Conservation (phyloP, 495 filamentous ascomycete species). For the Viridothelium virens region DNA sequence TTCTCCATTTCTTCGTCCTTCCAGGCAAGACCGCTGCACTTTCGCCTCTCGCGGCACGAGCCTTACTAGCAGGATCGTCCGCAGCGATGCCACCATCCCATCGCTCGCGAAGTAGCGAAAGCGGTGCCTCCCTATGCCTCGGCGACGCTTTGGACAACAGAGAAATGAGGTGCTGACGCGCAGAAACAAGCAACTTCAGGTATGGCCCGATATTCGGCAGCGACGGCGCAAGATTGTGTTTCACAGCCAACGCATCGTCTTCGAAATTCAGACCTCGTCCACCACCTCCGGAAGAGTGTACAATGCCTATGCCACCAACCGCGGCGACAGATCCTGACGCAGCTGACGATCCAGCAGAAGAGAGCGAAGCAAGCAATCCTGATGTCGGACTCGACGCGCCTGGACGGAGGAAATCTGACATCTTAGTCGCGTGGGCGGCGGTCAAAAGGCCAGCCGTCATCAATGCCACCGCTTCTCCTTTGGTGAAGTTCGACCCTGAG, state of each 20-base stretch:
- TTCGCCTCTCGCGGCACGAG: constrained; percentile 60
- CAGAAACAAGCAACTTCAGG: constrained; percentile 58
- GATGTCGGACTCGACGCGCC: constrained; percentile 40
- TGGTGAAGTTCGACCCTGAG: constrained; percentile 40
- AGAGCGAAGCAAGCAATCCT: constrained; percentile 45
- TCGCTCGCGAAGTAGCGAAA: constrained; percentile 59
- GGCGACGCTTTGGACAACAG: constrained; percentile 53
- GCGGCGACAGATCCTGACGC: constrained; percentile 58
- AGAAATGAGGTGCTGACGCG: constrained; percentile 57
- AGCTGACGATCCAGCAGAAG: constrained; percentile 44
- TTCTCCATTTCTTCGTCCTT: constrained; percentile 74
- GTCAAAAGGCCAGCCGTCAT: constrained; percentile 63
- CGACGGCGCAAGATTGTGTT: constrained; percentile 36
- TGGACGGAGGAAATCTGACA: constrained; percentile 37
- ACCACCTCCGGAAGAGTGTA: constrained; percentile 49
- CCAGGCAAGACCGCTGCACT: constrained; percentile 64
- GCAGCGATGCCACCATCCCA: constrained; percentile 72
- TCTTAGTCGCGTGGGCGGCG: constrained; percentile 38
- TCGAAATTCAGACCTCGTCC: constrained; percentile 20
- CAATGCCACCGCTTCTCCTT: constrained; percentile 49
- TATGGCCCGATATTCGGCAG: constrained; percentile 68
- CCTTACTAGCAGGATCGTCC: constrained; percentile 48
- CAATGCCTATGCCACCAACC: constrained; percentile 51
- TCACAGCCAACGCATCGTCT: constrained; percentile 16
- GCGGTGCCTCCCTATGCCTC: constrained; percentile 55